Conservation (phyloP, 345 rosid species). For the Excoecaria cochinchinensis region DNA sequence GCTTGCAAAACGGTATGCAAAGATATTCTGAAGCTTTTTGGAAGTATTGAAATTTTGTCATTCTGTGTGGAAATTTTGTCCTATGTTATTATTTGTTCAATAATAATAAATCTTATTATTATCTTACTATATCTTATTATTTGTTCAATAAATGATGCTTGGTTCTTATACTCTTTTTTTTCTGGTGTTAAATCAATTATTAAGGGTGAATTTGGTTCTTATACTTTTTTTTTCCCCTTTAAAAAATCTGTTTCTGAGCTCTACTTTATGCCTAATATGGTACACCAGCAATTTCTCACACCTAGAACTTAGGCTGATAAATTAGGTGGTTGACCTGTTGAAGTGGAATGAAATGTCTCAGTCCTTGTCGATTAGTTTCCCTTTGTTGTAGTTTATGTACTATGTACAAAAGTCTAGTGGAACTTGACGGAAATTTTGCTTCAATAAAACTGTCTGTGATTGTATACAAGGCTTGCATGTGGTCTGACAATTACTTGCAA, state of each 20-base stretch:
- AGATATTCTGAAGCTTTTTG: neutral
- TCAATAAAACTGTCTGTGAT: neutral
- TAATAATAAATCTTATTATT: neutral
- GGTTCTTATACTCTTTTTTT: too few relatives aligned
- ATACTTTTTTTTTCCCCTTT: neutral
- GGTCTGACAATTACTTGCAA: neutral
- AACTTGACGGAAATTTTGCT: neutral
- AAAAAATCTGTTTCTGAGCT: neutral
- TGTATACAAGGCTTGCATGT: neutral
- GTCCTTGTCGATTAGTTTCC: neutral
- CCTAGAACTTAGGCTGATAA: neutral
- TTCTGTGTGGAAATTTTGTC: too few relatives aligned
- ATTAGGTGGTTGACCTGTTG: neutral
- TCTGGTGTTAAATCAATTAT: too few relatives aligned
- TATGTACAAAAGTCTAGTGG: neutral
- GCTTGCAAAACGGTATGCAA: constrained; percentile 81
- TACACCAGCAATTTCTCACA: neutral
- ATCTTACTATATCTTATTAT: neutral
- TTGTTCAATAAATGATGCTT: neutral
- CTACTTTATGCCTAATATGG: neutral
- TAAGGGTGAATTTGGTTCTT: neutral
- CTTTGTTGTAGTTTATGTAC: neutral
- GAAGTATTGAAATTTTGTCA: neutral
- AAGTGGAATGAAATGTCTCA: neutral
- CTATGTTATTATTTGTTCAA: neutral